Percentiles rank a stretch among this genome's conserved stretches.
Evolutionary conservation across 441 rosid species (phyloP).

Genomic region (Aquilaria agallochum): DNA sequence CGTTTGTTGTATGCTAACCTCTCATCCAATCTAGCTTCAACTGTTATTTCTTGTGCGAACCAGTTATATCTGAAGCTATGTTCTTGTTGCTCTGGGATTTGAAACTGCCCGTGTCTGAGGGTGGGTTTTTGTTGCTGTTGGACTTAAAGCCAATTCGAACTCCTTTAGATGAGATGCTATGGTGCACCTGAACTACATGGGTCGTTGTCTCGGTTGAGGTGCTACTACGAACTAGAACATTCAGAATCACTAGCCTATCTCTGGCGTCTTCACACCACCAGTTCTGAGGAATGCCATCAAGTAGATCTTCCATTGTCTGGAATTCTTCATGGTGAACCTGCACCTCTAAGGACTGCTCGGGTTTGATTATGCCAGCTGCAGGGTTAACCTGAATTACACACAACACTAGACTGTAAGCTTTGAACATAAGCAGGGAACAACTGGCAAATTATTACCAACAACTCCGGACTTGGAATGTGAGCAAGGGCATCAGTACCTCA

Average conservation of each 20-base stretch:
- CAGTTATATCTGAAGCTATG: too few relatives aligned
- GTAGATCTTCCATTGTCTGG: conserved; percentile 75
- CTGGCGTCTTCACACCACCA: conserved; percentile 93
- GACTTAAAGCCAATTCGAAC: conserved; percentile 39
- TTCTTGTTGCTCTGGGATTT: too few relatives aligned
- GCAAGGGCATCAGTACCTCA: conserved; percentile 54
- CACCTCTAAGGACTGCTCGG: conserved; percentile 57
- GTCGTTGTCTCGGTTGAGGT: conserved; percentile 52
- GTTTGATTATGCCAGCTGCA: conserved; percentile 76
- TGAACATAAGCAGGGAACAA: neutral
- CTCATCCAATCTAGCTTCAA: too few relatives aligned
- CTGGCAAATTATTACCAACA: neutral
- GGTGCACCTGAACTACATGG: conserved; percentile 61
- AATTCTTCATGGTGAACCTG: conserved; percentile 81
- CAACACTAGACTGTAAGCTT: neutral
- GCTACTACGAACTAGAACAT: conserved; percentile 61
- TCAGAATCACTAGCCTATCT: conserved; percentile 78
- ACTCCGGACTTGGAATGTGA: neutral
- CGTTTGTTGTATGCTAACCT: too few relatives aligned
- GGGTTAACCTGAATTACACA: conserved; percentile 59
- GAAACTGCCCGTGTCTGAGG: too few relatives aligned
- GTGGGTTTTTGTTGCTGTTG: conserved; percentile 22
- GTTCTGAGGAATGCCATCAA: conserved; percentile 84
- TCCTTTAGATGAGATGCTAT: conserved; percentile 64
- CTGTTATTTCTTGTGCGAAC: too few relatives aligned